Conservation (phyloP, 2,329 filamentous ascomycete genomes). For the Stylonectria norvegica region DNA sequence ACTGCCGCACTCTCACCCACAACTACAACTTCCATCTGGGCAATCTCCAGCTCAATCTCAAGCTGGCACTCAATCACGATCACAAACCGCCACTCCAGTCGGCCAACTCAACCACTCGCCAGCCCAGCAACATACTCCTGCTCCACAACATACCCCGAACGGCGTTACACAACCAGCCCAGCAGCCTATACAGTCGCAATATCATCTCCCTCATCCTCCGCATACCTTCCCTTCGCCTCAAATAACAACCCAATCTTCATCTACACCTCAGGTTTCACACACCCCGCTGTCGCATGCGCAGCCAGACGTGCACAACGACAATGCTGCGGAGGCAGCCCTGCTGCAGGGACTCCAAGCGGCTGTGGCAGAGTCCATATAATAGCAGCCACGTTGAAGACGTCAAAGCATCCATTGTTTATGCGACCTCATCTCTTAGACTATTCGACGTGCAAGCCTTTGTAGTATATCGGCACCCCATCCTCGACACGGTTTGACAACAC, state of each 20-base stretch:
- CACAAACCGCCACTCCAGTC: conserved; percentile 27
- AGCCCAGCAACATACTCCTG: conserved; percentile 22
- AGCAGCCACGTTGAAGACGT: background rate
- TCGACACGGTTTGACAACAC: background rate
- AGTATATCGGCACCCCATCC: background rate
- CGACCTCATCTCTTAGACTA: background rate
- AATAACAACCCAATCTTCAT: conserved; percentile 18
- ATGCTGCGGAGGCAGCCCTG: conserved; percentile 34
- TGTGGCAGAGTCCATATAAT: conserved; percentile 28
- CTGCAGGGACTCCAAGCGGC: conserved; percentile 35
- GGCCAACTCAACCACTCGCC: conserved; percentile 24
- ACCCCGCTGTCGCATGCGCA: conserved; percentile 17
- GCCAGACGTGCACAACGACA: conserved; percentile 27
- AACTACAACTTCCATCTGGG: conserved; percentile 1
- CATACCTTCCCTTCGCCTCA: conserved; percentile 11
- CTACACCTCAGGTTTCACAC: conserved; percentile 23
- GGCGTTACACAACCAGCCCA: background rate
- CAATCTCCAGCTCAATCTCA: conserved; percentile 23
- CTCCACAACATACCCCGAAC: conserved; percentile 17
- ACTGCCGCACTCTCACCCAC: conserved; percentile 3
- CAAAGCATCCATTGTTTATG: background rate
- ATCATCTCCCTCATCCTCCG: conserved; percentile 14
- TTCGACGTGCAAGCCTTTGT: background rate
- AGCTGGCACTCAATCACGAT: conserved; percentile 19
- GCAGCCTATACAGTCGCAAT: conserved; percentile 14